Conservation (phyloP, 352 stramenopile species). For the Globisporangium uncinulatum region DNA sequence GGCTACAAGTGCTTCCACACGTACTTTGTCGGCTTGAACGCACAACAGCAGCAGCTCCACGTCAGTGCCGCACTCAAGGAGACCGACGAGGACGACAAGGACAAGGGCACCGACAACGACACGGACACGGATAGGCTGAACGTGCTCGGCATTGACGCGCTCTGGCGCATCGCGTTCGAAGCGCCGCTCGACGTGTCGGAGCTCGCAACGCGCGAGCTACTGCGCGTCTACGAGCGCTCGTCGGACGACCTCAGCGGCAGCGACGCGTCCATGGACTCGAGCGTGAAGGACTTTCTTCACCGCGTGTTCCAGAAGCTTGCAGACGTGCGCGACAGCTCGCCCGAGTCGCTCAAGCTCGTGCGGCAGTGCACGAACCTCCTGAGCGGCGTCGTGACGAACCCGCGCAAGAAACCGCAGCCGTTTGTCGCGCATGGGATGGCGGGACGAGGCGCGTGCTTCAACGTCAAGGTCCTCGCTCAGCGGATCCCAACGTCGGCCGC, state of each 20-base stretch:
- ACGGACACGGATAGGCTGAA: slow-evolving; percentile 20
- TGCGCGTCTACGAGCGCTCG: slow-evolving; percentile 75
- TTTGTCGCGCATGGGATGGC: slow-evolving; percentile 62
- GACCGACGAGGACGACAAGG: not conserved
- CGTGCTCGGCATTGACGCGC: slow-evolving; percentile 70
- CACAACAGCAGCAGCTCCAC: slow-evolving; percentile 34
- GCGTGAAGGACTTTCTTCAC: slow-evolving; percentile 74
- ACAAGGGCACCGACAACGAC: not conserved
- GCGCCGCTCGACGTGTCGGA: slow-evolving; percentile 70
- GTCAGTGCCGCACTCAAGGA: not conserved
- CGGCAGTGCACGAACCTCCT: slow-evolving; percentile 73
- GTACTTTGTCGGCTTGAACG: slow-evolving; percentile 80
- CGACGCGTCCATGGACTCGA: slow-evolving; percentile 27
- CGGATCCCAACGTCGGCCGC: slow-evolving; percentile 50
- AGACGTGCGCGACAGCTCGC: slow-evolving; percentile 37
- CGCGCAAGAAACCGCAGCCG: slow-evolving; percentile 33
- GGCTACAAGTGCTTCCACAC: slow-evolving; percentile 87
- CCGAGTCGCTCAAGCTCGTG: slow-evolving; percentile 58
- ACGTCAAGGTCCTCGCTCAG: slow-evolving; percentile 75
- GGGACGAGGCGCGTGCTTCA: slow-evolving; percentile 68
- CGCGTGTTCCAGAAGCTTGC: slow-evolving; percentile 72
- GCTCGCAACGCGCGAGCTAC: slow-evolving; percentile 67
- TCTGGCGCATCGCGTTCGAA: slow-evolving; percentile 83
- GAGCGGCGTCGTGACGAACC: slow-evolving; percentile 55
- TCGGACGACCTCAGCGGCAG: slow-evolving; percentile 25